A percentile compares a stretch with the other conserved stretches of the same genome.
These are phyloP conservation scores for Coniochaeta prunicola DNA, from an alignment of 2,329 filamentous ascomycete species.

Conservation along the genomic window DNA sequence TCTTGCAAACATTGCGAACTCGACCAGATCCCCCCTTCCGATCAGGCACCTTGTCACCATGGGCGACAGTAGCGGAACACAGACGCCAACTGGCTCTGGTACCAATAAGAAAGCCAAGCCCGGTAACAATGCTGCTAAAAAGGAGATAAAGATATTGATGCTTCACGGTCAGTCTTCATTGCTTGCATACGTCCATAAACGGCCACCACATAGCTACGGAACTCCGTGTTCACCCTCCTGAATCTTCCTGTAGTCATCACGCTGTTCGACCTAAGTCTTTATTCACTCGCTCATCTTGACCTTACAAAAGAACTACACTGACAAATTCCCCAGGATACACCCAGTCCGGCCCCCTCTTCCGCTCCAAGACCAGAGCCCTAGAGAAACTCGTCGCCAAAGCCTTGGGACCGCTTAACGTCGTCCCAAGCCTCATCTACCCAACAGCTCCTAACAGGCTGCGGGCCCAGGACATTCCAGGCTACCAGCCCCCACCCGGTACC, in stretches of 20 bases:
- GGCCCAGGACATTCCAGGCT: constrained; percentile 64
- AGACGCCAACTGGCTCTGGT: not conserved
- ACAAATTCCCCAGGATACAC: constrained; percentile 63
- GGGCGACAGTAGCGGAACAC: not conserved
- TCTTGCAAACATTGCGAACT: not conserved
- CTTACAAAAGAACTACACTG: not conserved
- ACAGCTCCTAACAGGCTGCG: constrained; percentile 59
- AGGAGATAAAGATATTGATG: constrained; percentile 64
- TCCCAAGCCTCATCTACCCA: constrained; percentile 56
- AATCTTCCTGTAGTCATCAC: no score
- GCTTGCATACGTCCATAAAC: not conserved
- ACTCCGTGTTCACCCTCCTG: no score
- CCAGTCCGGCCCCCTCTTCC: constrained; percentile 80
- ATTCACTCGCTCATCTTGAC: not conserved
- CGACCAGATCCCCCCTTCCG: not conserved
- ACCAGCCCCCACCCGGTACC: constrained; percentile 18
- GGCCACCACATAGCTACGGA: not conserved
- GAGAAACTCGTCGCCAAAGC: constrained; percentile 73
- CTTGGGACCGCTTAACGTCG: constrained; percentile 52
- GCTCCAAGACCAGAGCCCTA: constrained; percentile 79
- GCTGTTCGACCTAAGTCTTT: no score
- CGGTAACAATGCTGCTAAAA: constrained; percentile 28
- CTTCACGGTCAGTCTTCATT: constrained; percentile 51
- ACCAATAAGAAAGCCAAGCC: constrained; percentile 1
- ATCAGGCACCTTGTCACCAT: not conserved